phyloP scores from a whole-genome alignment of 1,284 basidiomycete species.

The Porodaedalea pini region DNA sequence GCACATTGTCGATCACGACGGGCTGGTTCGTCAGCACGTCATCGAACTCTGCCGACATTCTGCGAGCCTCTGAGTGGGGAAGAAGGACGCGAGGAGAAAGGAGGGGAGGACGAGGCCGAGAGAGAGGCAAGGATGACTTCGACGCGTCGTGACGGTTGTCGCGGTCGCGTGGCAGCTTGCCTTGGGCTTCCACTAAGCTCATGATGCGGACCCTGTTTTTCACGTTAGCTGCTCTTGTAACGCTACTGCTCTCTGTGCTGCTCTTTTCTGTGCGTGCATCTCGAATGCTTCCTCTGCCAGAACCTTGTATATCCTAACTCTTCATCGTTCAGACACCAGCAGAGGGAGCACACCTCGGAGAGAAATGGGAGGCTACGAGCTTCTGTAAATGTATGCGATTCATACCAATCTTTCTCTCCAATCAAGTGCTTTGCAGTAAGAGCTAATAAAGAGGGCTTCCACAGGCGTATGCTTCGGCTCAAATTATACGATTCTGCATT shows the following conservation, averaged over 20 bases:
- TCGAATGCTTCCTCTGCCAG: too few relatives aligned
- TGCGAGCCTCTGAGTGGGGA: background rate
- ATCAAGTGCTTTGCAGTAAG: too few relatives aligned
- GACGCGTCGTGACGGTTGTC: constrained; percentile 11
- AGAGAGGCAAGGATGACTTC: constrained; percentile 3
- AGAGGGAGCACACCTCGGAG: constrained; percentile 40
- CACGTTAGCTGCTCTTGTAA: background rate
- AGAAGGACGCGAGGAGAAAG: background rate
- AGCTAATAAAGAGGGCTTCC: constrained; percentile 4
- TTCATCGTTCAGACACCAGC: constrained; percentile 38
- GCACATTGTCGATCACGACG: constrained; percentile 94
- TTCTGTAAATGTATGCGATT: constrained; percentile 70
- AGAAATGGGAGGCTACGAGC: constrained; percentile 79
- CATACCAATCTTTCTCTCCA: too few relatives aligned
- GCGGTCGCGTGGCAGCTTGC: constrained; percentile 2
- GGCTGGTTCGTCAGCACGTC: constrained; percentile 91
- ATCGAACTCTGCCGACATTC: constrained; percentile 79
- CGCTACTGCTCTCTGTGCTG: background rate
- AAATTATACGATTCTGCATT: constrained; percentile 83
- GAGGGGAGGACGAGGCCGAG: background rate
- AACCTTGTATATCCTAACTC: constrained; percentile 11
- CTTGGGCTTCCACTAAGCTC: background rate
- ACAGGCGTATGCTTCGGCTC: constrained; percentile 86
- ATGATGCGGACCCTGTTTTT: background rate
- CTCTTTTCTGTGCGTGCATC: background rate